Conservation (phyloP, 768 basidiomycete genomes). For the Hericium rajendrae region DNA sequence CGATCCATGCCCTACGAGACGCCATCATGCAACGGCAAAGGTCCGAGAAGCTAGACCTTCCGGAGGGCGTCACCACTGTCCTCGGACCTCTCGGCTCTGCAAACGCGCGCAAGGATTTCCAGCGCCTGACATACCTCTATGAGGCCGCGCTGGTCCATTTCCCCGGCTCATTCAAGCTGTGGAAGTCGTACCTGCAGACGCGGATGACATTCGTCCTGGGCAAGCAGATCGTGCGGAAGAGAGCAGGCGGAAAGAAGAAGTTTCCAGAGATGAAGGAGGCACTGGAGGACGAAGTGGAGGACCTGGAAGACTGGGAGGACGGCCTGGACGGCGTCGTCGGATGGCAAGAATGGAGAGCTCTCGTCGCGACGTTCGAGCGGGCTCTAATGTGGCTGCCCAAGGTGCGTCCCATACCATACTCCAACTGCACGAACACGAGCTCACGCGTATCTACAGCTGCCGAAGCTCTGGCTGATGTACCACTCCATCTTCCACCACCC, state of each 20-base stretch:
- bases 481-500: constrained; percentile 85
- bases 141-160: constrained; percentile 86
- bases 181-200: constrained; percentile 85
- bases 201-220: constrained; percentile 85
- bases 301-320: constrained; percentile 77
- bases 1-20: constrained; percentile 70
- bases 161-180: constrained; percentile 86
- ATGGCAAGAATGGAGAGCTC: constrained; percentile 89
- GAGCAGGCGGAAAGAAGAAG: constrained; percentile 84
- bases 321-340: constrained; percentile 86
- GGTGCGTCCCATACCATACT: constrained; percentile 34
- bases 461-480: constrained; percentile 91
- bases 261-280: constrained; percentile 86
- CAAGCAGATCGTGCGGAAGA: constrained; percentile 57
- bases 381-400: constrained; percentile 92
- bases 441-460: constrained; percentile 45
- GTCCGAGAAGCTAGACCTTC: constrained; percentile 39
- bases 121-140: constrained; percentile 85
- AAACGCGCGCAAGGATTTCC: constrained; percentile 63
- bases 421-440: background rate
- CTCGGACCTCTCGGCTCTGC: constrained; percentile 77
- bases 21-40: constrained; percentile 47
- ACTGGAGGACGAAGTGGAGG: constrained; percentile 74
- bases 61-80: constrained; percentile 42
- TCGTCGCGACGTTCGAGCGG: constrained; percentile 84